Evolutionary conservation across 768 basidiomycete species (phyloP).

Genomic region (Boletus pseudopeckii): DNA sequence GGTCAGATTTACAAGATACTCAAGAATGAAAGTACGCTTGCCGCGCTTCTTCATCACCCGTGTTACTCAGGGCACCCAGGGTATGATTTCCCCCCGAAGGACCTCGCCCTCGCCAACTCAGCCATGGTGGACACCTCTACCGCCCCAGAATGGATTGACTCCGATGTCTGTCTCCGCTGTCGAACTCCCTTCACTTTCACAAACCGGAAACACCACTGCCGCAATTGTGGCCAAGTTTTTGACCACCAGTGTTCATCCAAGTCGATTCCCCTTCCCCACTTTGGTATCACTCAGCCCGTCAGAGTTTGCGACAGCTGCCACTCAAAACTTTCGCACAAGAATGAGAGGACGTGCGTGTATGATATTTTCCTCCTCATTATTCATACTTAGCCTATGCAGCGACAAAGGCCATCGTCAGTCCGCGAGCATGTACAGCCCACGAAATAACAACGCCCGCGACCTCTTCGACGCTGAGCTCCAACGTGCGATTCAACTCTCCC

Average conservation of each 20-base stretch:
- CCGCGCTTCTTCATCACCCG: neutral
- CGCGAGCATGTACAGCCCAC: constrained; percentile 49
- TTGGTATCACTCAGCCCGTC: constrained; percentile 89
- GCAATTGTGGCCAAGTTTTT: constrained; percentile 96
- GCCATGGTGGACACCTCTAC: constrained; percentile 90
- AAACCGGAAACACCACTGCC: constrained; percentile 97
- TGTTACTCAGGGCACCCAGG: constrained; percentile 40
- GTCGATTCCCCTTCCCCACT: constrained; percentile 81
- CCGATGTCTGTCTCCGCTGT: constrained; percentile 91
- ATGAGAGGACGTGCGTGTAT: constrained; percentile 49
- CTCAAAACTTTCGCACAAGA: constrained; percentile 67
- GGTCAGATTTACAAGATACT: constrained; percentile 78
- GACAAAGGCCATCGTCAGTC: constrained; percentile 54
- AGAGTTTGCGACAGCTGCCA: constrained; percentile 91
- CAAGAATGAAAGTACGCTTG: constrained; percentile 61
- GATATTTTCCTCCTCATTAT: neutral
- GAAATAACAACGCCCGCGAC: constrained; percentile 57
- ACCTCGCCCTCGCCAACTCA: constrained; percentile 62
- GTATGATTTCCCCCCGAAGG: constrained; percentile 82
- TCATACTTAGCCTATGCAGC: constrained; percentile 18
- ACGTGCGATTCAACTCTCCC: constrained; percentile 86
- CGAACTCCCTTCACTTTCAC: constrained; percentile 89
- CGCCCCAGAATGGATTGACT: constrained; percentile 97
- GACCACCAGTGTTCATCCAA: constrained; percentile 92
- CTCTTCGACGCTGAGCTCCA: constrained; percentile 85